Evolutionary conservation across 2,329 filamentous ascomycete genomes (phyloP).

Genomic region (Diaporthe velutina): DNA sequence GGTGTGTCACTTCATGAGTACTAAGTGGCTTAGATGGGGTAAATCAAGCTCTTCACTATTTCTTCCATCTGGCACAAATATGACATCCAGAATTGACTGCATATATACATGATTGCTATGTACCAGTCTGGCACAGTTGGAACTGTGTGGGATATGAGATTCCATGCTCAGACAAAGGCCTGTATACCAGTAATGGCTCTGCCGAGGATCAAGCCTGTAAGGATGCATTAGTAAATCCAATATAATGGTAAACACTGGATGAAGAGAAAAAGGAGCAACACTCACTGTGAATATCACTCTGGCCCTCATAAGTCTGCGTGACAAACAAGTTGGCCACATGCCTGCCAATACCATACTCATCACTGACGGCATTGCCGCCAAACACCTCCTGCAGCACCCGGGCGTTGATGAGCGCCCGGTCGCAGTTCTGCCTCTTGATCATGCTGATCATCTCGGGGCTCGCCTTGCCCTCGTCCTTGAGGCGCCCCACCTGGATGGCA

Average conservation of each 20-base stretch:
- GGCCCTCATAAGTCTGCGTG: conserved; percentile 97
- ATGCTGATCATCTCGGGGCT: conserved; percentile 96
- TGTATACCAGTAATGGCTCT: conserved; percentile 80
- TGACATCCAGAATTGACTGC: background rate
- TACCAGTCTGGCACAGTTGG: background rate
- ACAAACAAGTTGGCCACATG: conserved; percentile 98
- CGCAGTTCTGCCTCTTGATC: conserved; percentile 98
- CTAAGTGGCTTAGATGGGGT: background rate
- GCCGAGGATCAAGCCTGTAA: conserved; percentile 74
- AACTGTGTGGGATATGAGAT: background rate
- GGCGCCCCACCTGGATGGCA: conserved; percentile 87
- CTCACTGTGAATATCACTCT: conserved; percentile 97
- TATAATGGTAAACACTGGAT: background rate
- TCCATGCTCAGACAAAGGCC: conserved; percentile 74
- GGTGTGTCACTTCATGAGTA: background rate
- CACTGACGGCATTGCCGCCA: conserved; percentile 97
- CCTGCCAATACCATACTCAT: conserved; percentile 94
- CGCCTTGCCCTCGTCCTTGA: conserved; percentile 91
- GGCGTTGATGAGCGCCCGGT: conserved; percentile 84
- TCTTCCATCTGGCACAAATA: background rate
- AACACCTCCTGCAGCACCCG: conserved; percentile 93
- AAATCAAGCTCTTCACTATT: background rate
- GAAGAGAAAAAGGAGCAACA: conserved; percentile 28
- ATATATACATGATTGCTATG: background rate
- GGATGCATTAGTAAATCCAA: conserved; percentile 44